Percentiles rank a stretch among this genome's conserved stretches.
Evolutionary conservation across 75 land plant species (phyloP).

Genomic region (Sequoia sempervirens): DNA sequence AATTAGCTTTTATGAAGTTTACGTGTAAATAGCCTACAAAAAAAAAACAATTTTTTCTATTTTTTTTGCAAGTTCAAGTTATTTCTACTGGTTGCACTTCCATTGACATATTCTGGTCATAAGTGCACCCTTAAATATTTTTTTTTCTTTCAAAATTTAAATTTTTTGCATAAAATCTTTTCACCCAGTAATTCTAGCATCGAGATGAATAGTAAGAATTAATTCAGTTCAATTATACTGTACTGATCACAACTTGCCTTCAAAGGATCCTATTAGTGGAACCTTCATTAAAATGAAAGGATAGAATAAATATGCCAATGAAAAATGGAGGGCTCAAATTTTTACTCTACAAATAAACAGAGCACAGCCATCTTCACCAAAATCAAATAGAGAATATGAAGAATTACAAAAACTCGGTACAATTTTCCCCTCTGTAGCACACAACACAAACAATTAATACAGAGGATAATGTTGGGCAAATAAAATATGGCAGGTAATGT

Average conservation of each 20-base stretch:
- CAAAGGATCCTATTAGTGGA: conserved; percentile 3
- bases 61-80: too few species aligned
- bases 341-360: neutral
- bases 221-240: neutral
- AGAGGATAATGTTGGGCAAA: neutral
- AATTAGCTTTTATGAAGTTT: too few species aligned
- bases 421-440: neutral
- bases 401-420: neutral
- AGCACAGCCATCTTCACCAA: neutral
- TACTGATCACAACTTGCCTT: neutral
- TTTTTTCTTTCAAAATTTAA: neutral
- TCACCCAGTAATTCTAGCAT: neutral
- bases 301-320: neutral
- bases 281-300: neutral
- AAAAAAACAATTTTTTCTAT: too few species aligned
- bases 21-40: neutral
- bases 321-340: neutral
- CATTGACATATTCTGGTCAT: neutral
- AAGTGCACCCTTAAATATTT: neutral
- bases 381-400: neutral
- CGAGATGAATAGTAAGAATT: neutral
- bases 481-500: neutral
- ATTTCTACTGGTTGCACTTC: neutral
- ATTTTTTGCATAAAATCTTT: neutral
- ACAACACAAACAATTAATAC: neutral